Percentiles rank a stretch among this genome's conserved stretches.
phyloP scores from a whole-genome alignment of 2,329 filamentous ascomycete genomes.

The Lasiodiplodia gonubiensis region DNA sequence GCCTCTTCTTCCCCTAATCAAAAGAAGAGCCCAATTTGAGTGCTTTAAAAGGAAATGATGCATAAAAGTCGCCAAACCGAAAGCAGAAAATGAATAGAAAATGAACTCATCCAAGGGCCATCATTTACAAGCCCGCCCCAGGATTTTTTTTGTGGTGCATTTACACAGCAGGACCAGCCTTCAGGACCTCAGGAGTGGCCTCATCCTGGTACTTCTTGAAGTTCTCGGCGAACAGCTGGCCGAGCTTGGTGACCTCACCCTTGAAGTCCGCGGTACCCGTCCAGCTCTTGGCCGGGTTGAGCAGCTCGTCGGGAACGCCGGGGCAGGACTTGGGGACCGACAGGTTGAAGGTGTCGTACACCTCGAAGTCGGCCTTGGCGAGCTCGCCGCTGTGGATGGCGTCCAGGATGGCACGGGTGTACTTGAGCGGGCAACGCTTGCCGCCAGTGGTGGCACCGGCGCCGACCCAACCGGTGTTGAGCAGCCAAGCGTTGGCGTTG shows the following conservation, averaged over 20 bases:
- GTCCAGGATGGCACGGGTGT: conserved; percentile 97
- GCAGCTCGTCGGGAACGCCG: conserved; percentile 85
- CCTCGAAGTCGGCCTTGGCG: conserved; percentile 90
- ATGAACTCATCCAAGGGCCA: not conserved
- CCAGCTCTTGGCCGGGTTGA: conserved; percentile 96
- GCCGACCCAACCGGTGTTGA: conserved; percentile 98
- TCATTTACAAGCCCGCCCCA: not conserved
- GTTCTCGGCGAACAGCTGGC: conserved; percentile 89
- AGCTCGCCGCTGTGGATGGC: conserved; percentile 97
- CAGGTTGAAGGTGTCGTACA: conserved; percentile 95
- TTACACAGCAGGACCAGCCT: conserved; percentile 49
- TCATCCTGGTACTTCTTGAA: conserved; percentile 93
- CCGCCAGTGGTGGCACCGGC: conserved; percentile 88
- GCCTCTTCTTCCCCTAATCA: not conserved
- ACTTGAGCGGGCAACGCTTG: conserved; percentile 97
- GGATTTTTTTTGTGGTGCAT: not conserved
- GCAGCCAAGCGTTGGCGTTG: conserved; percentile 95
- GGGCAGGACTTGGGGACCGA: conserved; percentile 91
- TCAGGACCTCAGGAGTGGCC: conserved; percentile 59
- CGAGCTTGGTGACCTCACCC: conserved; percentile 88
- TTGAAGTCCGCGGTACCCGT: conserved; percentile 83
- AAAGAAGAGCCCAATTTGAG: not conserved
- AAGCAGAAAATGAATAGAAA: not conserved
- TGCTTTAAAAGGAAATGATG: not conserved
- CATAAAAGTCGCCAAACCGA: conserved; percentile 1